These are phyloP conservation scores for Neurospora sp. DNA, from an alignment of 2,329 filamentous ascomycete genomes.

Conservation along the genomic window DNA sequence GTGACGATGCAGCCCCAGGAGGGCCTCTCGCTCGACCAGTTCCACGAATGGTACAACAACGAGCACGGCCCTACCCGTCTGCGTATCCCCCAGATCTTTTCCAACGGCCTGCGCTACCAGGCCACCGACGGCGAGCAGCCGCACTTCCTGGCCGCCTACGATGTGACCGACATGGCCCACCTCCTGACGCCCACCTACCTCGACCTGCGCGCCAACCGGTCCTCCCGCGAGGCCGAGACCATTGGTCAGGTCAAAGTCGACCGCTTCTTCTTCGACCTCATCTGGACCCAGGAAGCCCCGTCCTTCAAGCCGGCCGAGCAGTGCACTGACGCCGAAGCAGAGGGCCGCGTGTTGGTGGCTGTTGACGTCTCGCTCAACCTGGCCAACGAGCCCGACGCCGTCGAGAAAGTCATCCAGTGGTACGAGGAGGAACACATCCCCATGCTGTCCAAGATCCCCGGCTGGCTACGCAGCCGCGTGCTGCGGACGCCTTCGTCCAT, in stretches of 20 bases:
- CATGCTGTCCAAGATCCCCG: conserved; percentile 63
- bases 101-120: conserved; percentile 70
- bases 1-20: conserved; percentile 77
- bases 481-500: conserved; percentile 56
- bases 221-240: conserved; percentile 41
- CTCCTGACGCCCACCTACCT: conserved; percentile 64
- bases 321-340: conserved; percentile 46
- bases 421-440: conserved; percentile 65
- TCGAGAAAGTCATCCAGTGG: conserved; percentile 54
- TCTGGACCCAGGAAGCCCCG: conserved; percentile 44
- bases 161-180: conserved; percentile 64
- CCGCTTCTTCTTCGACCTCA: conserved; percentile 60
- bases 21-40: conserved; percentile 55
- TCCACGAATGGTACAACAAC: conserved; percentile 92
- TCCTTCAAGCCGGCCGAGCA: conserved; percentile 52
- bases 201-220: conserved; percentile 48
- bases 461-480: conserved; percentile 66
- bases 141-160: conserved; percentile 72
- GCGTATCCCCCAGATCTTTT: conserved; percentile 61
- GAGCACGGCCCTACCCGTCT: conserved; percentile 79
- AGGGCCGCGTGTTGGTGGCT: conserved; percentile 51
- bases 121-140: conserved; percentile 55
- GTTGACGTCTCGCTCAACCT: conserved; percentile 47
- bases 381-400: conserved; percentile 33
- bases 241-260: conserved; percentile 54